phyloP scores from a whole-genome alignment of 768 basidiomycete genomes.

The Hydnomerulius pinastri region DNA sequence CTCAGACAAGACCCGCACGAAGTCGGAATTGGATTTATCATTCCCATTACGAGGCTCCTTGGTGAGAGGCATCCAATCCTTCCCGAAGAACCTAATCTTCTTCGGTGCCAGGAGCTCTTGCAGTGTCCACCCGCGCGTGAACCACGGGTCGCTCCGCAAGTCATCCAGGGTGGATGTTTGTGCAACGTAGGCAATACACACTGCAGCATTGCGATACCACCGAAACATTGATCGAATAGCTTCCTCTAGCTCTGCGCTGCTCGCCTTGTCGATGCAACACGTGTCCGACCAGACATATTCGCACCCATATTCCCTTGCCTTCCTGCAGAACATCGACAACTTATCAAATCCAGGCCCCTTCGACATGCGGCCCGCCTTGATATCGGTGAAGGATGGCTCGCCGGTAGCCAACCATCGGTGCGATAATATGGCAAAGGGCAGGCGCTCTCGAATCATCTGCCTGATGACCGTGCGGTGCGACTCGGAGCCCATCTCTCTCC shows the following conservation, averaged over 20 bases:
- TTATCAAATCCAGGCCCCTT: conserved; percentile 17
- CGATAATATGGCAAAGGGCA: conserved; percentile 11
- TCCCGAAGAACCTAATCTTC: conserved; percentile 19
- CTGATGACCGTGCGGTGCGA: background rate
- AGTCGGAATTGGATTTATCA: conserved; percentile 12
- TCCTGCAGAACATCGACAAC: conserved; percentile 16
- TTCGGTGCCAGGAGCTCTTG: conserved; percentile 11
- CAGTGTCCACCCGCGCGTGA: conserved; percentile 25
- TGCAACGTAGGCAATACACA: conserved; percentile 26
- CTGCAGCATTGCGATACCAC: conserved; percentile 24
- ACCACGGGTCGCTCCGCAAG: conserved; percentile 21
- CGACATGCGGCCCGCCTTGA: background rate
- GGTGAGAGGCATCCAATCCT: conserved; percentile 18
- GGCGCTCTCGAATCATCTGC: background rate
- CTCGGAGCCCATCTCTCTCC: background rate
- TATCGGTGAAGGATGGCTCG: conserved; percentile 15
- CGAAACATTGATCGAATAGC: conserved; percentile 32
- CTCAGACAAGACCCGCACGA: conserved; percentile 7
- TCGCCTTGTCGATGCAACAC: too few species aligned
- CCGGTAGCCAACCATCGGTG: conserved; percentile 22
- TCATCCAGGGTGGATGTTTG: conserved; percentile 8
- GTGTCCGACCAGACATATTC: conserved; percentile 27
- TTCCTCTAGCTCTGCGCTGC: conserved; percentile 32
- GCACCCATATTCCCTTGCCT: conserved; percentile 18
- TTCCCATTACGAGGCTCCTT: background rate